Evolutionary conservation across 2,329 filamentous ascomycete genomes (phyloP).

Genomic region (Diaporthe eres): DNA sequence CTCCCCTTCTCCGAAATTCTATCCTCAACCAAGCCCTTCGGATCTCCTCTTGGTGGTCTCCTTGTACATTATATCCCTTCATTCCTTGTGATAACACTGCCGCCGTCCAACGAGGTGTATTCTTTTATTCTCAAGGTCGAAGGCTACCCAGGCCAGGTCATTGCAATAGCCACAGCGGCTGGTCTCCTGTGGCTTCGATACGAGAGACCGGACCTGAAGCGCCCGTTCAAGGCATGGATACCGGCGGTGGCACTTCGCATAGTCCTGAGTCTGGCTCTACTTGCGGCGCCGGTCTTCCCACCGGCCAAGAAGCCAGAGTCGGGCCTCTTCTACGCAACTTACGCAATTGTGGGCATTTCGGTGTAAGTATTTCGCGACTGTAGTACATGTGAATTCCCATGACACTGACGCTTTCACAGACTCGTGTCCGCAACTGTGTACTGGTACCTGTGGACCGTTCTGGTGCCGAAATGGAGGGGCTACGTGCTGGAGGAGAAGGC

Average conservation of each 20-base stretch:
- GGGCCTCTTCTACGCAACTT: slow-evolving; percentile 4
- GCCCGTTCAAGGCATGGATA: slow-evolving; percentile 71
- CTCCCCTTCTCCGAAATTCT: slow-evolving; percentile 60
- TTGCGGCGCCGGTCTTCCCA: slow-evolving; percentile 15
- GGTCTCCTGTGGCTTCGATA: slow-evolving; percentile 74
- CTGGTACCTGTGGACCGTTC: slow-evolving; percentile 12
- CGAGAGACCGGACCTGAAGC: slow-evolving; percentile 59
- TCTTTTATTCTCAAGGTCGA: slow-evolving; percentile 82
- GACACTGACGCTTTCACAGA: background rate
- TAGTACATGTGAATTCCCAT: too few species aligned
- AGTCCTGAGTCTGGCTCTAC: background rate
- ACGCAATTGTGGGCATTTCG: background rate
- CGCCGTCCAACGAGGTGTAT: slow-evolving; percentile 76
- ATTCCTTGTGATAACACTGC: slow-evolving; percentile 74
- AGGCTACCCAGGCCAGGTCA: slow-evolving; percentile 57
- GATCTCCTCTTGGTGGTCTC: slow-evolving; percentile 76
- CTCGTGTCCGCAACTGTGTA: background rate
- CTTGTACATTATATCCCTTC: slow-evolving; percentile 79
- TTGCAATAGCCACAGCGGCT: slow-evolving; percentile 68
- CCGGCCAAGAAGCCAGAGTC: slow-evolving; percentile 5
- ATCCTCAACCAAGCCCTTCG: slow-evolving; percentile 76
- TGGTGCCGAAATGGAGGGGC: background rate
- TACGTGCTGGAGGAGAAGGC: background rate
- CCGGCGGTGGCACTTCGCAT: background rate
- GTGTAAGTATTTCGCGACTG: too few species aligned